A percentile compares a stretch with the other conserved stretches of the same genome.
Conservation (phyloP, 768 basidiomycete species). For the Kwoniella pini region DNA sequence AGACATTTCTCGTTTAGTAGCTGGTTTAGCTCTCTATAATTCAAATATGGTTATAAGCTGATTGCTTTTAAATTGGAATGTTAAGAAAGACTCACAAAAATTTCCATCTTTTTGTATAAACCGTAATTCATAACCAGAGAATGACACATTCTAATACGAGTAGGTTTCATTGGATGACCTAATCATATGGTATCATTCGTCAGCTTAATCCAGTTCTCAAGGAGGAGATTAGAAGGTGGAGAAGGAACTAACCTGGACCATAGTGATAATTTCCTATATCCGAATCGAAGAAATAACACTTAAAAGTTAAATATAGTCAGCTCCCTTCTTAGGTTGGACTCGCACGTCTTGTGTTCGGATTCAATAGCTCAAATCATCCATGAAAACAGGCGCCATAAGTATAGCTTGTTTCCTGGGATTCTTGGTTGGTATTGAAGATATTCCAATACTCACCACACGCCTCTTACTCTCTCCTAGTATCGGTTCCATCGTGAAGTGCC, state of each 20-base stretch:
- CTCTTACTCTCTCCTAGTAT: conserved; percentile 79
- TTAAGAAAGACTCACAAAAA: conserved; percentile 70
- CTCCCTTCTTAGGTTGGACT: too few relatives aligned
- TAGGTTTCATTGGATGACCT: conserved; percentile 97
- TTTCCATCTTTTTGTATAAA: conserved; percentile 99
- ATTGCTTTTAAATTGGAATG: too few relatives aligned
- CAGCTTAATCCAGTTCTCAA: too few relatives aligned
- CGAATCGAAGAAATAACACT: conserved; percentile 99
- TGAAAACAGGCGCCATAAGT: too few relatives aligned
- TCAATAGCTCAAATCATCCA: too few relatives aligned
- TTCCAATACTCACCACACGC: conserved; percentile 69
- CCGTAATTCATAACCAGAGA: conserved; percentile 99
- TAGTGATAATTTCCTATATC: conserved; percentile 99
- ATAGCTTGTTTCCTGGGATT: background rate
- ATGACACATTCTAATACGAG: conserved; percentile 98
- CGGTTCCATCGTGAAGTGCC: conserved; percentile 59
- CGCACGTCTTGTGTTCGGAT: too few relatives aligned
- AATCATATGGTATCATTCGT: too few relatives aligned
- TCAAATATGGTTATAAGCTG: too few relatives aligned
- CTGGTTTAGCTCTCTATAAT: conserved; percentile 90
- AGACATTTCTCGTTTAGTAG: conserved; percentile 99
- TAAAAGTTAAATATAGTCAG: background rate
- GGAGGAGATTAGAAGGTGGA: too few relatives aligned
- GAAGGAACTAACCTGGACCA: conserved; percentile 61
- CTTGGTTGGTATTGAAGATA: background rate